Base-by-base conservation (phyloP, 2,329 filamentous ascomycete genomes). In the Scopulariopsis brevicaulis region DNA sequence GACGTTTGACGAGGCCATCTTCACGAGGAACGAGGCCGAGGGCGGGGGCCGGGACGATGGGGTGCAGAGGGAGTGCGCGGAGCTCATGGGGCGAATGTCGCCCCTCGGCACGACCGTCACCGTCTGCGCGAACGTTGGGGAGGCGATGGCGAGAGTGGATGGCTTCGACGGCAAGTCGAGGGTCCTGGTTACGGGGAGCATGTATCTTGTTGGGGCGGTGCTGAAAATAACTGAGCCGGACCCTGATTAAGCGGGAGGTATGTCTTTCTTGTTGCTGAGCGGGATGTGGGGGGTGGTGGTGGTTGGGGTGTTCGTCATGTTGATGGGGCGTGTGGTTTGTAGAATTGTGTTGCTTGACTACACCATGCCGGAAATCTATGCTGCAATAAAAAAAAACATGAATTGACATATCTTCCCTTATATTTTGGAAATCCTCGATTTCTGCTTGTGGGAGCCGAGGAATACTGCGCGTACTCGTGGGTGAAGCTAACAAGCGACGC, bases 161-260 rank as follows among this genome's bases (percentile, higher is more conserved):
- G 69, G 65, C 18, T 64, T 68, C 2, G 76, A 77, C 55, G 75
- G 28, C 4, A 8, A 8, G 4, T 8, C 83, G 18, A 81, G 84
- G 68, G 82, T 86, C 0, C 73, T 96, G 58, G 85, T 90, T 11
- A 96, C 91, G 15, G 91, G 91, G 2, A 95, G 90, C 68, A 73
- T 96, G 66, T 87, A 96, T 75, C 77, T 96, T 46, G 90, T 92
- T 1, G 90, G 91, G 8, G 89, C 87, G 12, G 75, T 91, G 53
- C 74, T 96, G 56, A 53, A 56, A 55, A 56, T 56, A 1, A n/a
- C 24, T 24, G 46, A 46, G 11, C 10, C 3, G 46, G 46, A 50
- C 8, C n/a, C n/a, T 3, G 43, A 48, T 15, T n/a, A 20, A 46
- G 11, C 10, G 40, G 10, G 5, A 48, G 14, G n/a, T 48, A 10